Base-by-base conservation (phyloP, 495 filamentous ascomycete species). In the Penicillium ochrochloron region DNA sequence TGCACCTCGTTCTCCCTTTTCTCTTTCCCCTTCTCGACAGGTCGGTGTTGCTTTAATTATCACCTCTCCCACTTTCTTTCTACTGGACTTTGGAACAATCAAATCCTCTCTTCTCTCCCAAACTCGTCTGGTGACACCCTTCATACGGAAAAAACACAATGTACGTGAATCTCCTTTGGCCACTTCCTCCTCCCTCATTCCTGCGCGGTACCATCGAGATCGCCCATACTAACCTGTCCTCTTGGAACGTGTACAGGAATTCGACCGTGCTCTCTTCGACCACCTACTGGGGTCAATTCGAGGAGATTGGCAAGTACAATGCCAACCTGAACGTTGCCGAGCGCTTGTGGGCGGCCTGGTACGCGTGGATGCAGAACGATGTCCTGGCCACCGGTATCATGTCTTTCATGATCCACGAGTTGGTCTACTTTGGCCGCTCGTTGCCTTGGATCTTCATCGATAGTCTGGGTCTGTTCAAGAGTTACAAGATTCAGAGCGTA, bases 351-450 rank as follows among this genome's bases (percentile, higher is more conserved):
- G 90, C 92, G 27, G 92, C 94, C 73, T 92, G 94, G 94, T 98
- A 98, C 75, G 87, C 93, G n/a, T 98, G 89, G 86, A 96, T 98
- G 92, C 91, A 94, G 71, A 97, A 98, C 71, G 94, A 98, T 83
- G 88, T 90, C 52, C 88, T 98, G 39, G 94, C 94, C 55, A 98
- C 94, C 15, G 94, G 94, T 41, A 94, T 98, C 80, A 90, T 97
- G 91, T 96, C 92, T 54, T 98, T 98, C 77, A 74, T 90, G 60
- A 94, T 97, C 90, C 94, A 98, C 78, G 94, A 98, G 76, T 25
- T 88, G 23, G 86, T 98, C 62, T 98, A 98, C 82, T 98, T 98
- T 72, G 95, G 94, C 59, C 85, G 94, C 33, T 94, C 90, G 53
- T 70, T 97, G 33, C 94, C 94, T 0, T 98, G 94, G 91, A 91